These are phyloP conservation scores for Chimonanthus praecox DNA, from an alignment of 164 flowering plant species.

Conservation along the genomic window DNA sequence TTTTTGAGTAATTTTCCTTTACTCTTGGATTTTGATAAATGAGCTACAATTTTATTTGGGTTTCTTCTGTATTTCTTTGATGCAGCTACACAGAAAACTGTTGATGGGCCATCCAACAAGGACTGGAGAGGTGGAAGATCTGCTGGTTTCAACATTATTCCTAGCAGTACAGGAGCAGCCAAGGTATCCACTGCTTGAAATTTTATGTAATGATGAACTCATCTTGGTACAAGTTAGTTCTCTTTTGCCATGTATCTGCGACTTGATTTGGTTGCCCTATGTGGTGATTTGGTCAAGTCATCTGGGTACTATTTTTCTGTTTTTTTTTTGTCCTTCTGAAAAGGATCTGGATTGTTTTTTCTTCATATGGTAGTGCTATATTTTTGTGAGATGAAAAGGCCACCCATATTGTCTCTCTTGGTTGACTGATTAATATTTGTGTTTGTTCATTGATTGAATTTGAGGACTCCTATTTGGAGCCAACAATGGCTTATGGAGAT, in stretches of 20 bases:
- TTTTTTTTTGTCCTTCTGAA: neutral
- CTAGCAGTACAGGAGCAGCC: constrained; percentile 98
- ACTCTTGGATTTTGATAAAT: too few species aligned
- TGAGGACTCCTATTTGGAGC: too few species aligned
- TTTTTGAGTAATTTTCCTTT: too few species aligned
- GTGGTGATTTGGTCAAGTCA: neutral
- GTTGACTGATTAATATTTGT: too few species aligned
- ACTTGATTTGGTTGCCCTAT: neutral
- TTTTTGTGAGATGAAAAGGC: neutral
- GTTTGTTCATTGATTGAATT: too few species aligned
- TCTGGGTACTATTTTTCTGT: too few species aligned
- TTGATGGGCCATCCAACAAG: constrained; percentile 93
- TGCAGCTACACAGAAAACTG: constrained; percentile 94
- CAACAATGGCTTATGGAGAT: too few species aligned
- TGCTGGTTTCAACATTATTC: constrained; percentile 92
- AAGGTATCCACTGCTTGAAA: constrained; percentile 40
- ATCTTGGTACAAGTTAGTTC: neutral
- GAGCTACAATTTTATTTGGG: neutral
- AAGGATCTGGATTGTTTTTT: neutral
- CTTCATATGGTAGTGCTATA: too few species aligned
- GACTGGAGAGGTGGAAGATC: constrained; percentile 99
- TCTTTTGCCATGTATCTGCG: too few species aligned
- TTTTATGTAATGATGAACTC: neutral
- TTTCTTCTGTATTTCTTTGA: neutral
- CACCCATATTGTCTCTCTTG: too few species aligned